Percentiles rank a stretch among this genome's conserved stretches.
phyloP scores from a whole-genome alignment of 345 rosid genomes.

The Aurinia saxatilis region DNA sequence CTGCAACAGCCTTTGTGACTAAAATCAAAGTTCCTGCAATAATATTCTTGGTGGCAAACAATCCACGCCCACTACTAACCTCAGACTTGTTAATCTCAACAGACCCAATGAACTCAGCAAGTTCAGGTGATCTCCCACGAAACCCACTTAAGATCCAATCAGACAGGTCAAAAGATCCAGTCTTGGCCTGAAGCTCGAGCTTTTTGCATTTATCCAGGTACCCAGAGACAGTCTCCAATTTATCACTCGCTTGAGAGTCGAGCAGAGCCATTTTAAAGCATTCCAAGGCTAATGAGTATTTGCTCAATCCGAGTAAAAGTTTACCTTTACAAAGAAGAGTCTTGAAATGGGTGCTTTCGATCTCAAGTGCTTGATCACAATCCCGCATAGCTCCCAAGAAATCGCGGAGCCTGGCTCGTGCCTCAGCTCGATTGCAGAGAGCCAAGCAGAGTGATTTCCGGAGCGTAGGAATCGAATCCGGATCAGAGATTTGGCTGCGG shows the following conservation, averaged over 20 bases:
- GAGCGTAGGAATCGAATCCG: slow-evolving; percentile 33
- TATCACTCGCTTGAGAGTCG: slow-evolving; percentile 48
- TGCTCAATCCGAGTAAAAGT: slow-evolving; percentile 52
- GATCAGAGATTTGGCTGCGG: slow-evolving; percentile 34
- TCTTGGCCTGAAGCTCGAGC: slow-evolving; percentile 61
- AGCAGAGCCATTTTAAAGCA: slow-evolving; percentile 57
- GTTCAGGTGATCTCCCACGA: slow-evolving; percentile 53
- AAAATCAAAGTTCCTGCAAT: slow-evolving; percentile 52
- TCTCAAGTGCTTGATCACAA: slow-evolving; percentile 53
- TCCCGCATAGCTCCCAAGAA: slow-evolving; percentile 45
- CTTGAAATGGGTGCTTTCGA: slow-evolving; percentile 69
- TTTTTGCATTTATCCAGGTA: slow-evolving; percentile 67
- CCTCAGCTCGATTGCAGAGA: slow-evolving; percentile 74
- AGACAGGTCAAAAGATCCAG: slow-evolving; percentile 74
- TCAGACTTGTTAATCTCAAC: slow-evolving; percentile 53
- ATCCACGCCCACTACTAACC: slow-evolving; percentile 72
- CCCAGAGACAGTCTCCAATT: slow-evolving; percentile 43
- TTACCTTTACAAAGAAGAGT: slow-evolving; percentile 78
- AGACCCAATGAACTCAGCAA: slow-evolving; percentile 65
- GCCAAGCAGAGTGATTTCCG: slow-evolving; percentile 58
- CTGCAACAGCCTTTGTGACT: slow-evolving; percentile 64
- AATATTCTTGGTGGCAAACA: slow-evolving; percentile 63
- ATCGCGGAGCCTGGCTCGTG: slow-evolving; percentile 40
- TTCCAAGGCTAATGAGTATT: slow-evolving; percentile 56
- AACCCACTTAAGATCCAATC: slow-evolving; percentile 72